Evolutionary conservation across 176 grass and related monocot genomes (phyloP).

Genomic region (Oryza nivara): DNA sequence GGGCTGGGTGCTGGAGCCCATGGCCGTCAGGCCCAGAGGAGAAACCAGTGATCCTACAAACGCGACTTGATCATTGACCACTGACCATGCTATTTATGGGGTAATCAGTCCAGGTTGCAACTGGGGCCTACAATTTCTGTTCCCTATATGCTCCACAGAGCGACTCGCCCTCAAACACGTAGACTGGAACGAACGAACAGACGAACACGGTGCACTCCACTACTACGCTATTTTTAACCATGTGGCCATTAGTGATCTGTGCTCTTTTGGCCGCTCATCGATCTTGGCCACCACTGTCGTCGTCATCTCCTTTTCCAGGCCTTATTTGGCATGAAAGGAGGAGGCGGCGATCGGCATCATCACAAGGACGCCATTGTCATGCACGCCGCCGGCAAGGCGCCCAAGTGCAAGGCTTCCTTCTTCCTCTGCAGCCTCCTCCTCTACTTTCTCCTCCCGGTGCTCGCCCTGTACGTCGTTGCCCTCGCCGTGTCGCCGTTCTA

Average conservation of each 20-base stretch:
- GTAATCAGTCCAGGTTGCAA: background rate
- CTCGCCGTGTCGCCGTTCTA: conserved; percentile 5
- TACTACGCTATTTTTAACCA: conserved; percentile 1
- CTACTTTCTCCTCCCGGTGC: background rate
- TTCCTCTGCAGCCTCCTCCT: conserved; percentile 25
- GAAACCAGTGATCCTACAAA: conserved; percentile 2
- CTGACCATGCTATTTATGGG: conserved; percentile 22
- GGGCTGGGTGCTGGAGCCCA: background rate
- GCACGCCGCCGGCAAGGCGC: background rate
- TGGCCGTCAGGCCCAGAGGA: background rate
- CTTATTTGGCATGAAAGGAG: background rate
- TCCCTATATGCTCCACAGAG: background rate
- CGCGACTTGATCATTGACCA: conserved; percentile 13
- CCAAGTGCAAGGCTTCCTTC: conserved; percentile 23
- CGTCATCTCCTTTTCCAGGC: background rate
- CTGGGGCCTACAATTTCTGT: background rate
- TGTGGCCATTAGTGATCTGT: background rate
- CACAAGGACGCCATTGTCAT: background rate
- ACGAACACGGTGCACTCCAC: background rate
- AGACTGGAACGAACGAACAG: background rate
- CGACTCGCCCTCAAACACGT: no score
- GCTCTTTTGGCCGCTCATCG: conserved; percentile 12
- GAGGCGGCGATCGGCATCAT: conserved; percentile 18
- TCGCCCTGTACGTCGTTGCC: background rate
- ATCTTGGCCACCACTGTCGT: background rate